phyloP scores from a whole-genome alignment of 2,329 filamentous ascomycete species.

The Fusarium heterosporum region DNA sequence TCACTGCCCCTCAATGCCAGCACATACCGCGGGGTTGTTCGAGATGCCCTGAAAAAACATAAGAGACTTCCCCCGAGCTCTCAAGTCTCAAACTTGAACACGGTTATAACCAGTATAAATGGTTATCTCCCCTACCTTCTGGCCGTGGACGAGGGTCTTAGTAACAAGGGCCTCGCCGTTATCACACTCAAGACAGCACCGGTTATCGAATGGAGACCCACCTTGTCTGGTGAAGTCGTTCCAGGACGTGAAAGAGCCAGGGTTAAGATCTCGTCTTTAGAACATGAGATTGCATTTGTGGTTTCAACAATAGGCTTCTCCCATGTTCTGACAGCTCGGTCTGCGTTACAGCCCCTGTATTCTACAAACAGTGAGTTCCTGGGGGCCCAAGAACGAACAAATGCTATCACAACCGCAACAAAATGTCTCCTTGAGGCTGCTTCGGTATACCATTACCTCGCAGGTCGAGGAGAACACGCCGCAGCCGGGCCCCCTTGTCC shows the following conservation, averaged over 20 bases:
- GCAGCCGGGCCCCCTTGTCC: constrained; percentile 58
- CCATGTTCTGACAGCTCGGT: constrained; percentile 77
- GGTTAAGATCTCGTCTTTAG: constrained; percentile 77
- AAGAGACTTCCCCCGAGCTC: constrained; percentile 83
- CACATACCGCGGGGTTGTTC: constrained; percentile 84
- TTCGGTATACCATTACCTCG: constrained; percentile 80
- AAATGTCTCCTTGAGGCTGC: constrained; percentile 82
- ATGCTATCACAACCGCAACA: constrained; percentile 78
- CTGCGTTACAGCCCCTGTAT: constrained; percentile 79
- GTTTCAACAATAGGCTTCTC: constrained; percentile 82
- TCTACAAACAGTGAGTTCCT: constrained; percentile 71
- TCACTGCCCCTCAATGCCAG: constrained; percentile 86
- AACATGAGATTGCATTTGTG: constrained; percentile 85
- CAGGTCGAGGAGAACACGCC: constrained; percentile 63
- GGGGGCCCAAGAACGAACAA: constrained; percentile 73
- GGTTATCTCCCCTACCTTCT: constrained; percentile 87
- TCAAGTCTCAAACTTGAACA: constrained; percentile 76
- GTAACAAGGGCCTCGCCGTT: constrained; percentile 54
- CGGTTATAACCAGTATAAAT: constrained; percentile 75
- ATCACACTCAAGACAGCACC: constrained; percentile 71
- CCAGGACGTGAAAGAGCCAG: constrained; percentile 73
- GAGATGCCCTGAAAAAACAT: constrained; percentile 86
- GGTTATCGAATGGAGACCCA: constrained; percentile 86
- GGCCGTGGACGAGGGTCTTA: constrained; percentile 79
- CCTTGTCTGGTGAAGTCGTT: constrained; percentile 73